Evolutionary conservation across 805 yeast genomes (phyloP), one percentile per base, ranked within the genome.

Genomic region (Isabelozyma rhagii): DNA sequence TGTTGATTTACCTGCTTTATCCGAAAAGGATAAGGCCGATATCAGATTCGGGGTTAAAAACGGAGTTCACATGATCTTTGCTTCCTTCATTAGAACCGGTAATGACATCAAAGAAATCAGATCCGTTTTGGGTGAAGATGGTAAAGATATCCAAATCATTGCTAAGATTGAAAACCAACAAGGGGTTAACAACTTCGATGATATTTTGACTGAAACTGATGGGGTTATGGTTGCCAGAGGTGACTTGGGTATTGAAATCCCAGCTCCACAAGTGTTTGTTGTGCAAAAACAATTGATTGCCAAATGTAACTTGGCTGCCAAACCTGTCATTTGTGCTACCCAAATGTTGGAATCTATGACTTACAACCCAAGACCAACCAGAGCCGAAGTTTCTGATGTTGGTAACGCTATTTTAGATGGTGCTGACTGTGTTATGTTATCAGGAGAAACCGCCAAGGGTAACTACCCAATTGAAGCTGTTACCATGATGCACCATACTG

Each of bases 151-250:
- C 75, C 96, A 94, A 82, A 91, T 94, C 78, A 92, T 94, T 64
- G 87, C 90, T 71, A 94, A 94, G 84, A 93, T 94, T 71, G 99
- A 94, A 82, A 92, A 91, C 82, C 98, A 93, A 80, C 99, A 94
- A 79, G 99, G 99, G 83, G 98, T 94, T 66, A 92, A 94, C 88
- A 94, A 94, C 85, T 94, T 94, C 70, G 99, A 94, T 75, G 97
- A 89, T 56, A 94, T 94, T 69, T 84, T 94, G 71, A 72, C 72
- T 65, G 96, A 85, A 74, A 94, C 99, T 56, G 99, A 94, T 72
- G 99, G 98, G 81, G 97, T 94, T 68, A 94, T 94, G 99, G 98
- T 94, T 72, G 99, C 99, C 67, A 87, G 99, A 79, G 99, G 99
- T 82, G 99, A 94, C 75, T 83, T 94, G 66, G 99, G 99, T 83